Conservation (phyloP, 176 grass and related monocot species). For the Alloteropsis semialata region DNA sequence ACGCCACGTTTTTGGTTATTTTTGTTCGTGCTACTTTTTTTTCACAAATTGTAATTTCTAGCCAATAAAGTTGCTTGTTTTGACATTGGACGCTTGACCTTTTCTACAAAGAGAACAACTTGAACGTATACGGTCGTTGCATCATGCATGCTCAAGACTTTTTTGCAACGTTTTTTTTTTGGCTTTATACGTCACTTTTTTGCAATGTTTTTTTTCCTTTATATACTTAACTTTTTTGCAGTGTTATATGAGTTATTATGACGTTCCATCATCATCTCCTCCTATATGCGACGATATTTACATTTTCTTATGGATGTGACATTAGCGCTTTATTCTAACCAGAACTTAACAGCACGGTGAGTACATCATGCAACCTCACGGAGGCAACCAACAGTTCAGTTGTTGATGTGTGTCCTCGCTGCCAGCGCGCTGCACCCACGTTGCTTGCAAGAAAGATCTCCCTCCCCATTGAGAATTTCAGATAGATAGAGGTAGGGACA, state of each 20-base stretch:
- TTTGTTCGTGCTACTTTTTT: background rate
- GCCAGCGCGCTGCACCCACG: background rate
- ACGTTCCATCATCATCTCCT: background rate
- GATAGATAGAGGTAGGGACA: background rate
- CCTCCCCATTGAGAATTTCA: background rate
- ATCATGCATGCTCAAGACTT: background rate
- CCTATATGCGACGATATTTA: background rate
- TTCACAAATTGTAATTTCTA: background rate
- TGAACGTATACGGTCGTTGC: background rate
- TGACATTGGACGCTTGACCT: background rate
- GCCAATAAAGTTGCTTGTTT: background rate
- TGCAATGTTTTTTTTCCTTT: no score
- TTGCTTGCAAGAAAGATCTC: conserved; percentile 26
- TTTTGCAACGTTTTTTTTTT: no score
- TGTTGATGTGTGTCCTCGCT: background rate
- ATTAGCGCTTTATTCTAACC: background rate
- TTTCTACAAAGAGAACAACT: background rate
- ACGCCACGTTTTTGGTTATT: background rate
- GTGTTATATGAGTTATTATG: no score
- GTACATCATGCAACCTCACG: background rate
- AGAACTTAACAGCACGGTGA: background rate
- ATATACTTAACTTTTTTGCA: no score
- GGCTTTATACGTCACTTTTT: no score
- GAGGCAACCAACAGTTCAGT: background rate
- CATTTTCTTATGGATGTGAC: background rate